Evolutionary conservation across 306 rosid genomes (phyloP).

Genomic region (Fragaria vesca): DNA sequence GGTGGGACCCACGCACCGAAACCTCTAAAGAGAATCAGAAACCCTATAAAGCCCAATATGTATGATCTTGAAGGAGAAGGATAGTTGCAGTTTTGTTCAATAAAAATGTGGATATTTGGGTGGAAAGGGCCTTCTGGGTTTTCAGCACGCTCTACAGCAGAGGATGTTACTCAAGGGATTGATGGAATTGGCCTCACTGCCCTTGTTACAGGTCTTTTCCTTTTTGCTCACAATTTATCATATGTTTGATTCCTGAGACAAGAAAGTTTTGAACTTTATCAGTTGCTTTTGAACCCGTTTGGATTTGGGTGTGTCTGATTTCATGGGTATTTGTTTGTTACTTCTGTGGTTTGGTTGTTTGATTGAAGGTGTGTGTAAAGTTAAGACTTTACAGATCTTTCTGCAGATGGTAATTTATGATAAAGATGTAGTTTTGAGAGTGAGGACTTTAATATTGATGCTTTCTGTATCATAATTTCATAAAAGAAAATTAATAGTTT

Average conservation of each 20-base stretch:
- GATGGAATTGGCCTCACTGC: constrained; percentile 55
- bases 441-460: background rate
- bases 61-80: background rate
- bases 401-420: background rate
- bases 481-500: background rate
- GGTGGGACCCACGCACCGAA: background rate
- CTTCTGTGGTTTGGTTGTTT: background rate
- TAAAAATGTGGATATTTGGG: constrained; percentile 48
- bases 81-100: background rate
- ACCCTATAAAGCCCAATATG: background rate
- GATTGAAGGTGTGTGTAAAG: background rate
- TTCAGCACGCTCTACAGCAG: constrained; percentile 49
- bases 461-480: background rate
- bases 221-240: background rate
- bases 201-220: constrained; percentile 45
- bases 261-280: background rate
- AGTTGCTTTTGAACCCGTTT: background rate
- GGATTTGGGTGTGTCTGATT: background rate
- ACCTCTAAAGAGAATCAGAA: background rate
- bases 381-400: background rate
- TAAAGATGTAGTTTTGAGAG: background rate
- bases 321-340: background rate
- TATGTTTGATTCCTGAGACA: constrained; percentile 8
- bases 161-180: constrained; percentile 50
- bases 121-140: constrained; percentile 59